Evolutionary conservation across 2,329 filamentous ascomycete species (phyloP), one percentile per base, ranked within the genome.

Genomic region (Cordyceps farinosa): DNA sequence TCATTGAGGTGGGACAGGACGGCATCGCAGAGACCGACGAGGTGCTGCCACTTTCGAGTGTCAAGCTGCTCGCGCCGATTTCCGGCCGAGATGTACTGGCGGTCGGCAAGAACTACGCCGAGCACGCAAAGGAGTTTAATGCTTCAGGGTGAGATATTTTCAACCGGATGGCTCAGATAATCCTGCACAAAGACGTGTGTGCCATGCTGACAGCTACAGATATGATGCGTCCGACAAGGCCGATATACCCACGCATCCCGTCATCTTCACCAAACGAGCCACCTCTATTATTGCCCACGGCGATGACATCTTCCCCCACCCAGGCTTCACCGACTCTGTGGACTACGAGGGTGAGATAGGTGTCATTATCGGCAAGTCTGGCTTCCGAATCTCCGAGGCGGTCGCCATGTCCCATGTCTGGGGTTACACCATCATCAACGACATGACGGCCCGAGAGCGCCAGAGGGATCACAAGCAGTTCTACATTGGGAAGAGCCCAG

Each of bases 401-500:
- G 71, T 82, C 64, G 83, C 83, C 0, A 74, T 78, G 75, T 72
- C 79, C 13, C 69, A 85, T 67, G 80, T 85, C 2, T 84, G 82
- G 81, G 83, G 82, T 0, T 85, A 80, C 65, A 84, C 82, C 0
- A 84, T 84, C 59, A 78, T 84, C 65, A 84, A 84, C 64, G 82
- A 84, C 57, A 68, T 84, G 62, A 82, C 82, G 11, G 81, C 81
- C 0, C 72, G 82, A 2, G 80, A 84, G 64, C 71, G 75, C 44
- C 82, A 84, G 70, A 71, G 80, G 15, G 80, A 84, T 65, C 84
- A 86, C 64, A 85, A 86, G 69, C 84, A 87, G 65, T 86, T 85
- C 69, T 86, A 80, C 62, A 79, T 87, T 55, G 83, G 84, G 9
- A 86, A 86, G 69, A 83, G 79, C 0, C 72, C 78, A 0, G 82